Percentiles rank a stretch among this genome's conserved stretches.
Conservation (phyloP, 305 asterid species). For the Caryopteris hybrid region DNA sequence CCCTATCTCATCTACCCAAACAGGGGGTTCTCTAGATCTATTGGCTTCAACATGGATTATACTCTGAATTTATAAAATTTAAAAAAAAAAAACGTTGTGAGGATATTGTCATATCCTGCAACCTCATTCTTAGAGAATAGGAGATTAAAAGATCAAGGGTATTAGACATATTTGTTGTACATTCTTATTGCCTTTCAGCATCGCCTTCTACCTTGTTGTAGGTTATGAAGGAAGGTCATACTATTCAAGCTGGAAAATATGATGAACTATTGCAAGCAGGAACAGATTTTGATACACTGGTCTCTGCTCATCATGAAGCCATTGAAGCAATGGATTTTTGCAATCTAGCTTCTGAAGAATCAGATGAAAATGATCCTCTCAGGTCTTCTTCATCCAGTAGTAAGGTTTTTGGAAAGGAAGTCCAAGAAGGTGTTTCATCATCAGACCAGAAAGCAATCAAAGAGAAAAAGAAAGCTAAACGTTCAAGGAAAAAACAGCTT, state of each 20-base stretch:
- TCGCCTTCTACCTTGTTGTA: constrained; percentile 23
- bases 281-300: constrained; percentile 83
- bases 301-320: constrained; percentile 96
- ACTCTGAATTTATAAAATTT: not conserved
- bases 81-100: no score
- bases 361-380: constrained; percentile 53
- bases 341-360: constrained; percentile 54
- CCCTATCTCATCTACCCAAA: not conserved
- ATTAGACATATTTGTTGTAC: not conserved
- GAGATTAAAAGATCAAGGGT: not conserved
- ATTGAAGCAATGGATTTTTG: constrained; percentile 92
- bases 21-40: not conserved
- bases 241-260: constrained; percentile 92
- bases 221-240: constrained; percentile 89
- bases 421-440: constrained; percentile 56
- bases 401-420: constrained; percentile 57
- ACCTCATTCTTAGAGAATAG: not conserved
- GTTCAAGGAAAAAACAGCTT: constrained; percentile 84
- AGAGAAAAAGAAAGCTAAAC: constrained; percentile 89
- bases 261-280: constrained; percentile 96
- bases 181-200: constrained; percentile 8
- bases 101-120: not conserved
- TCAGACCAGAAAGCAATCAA: constrained; percentile 68
- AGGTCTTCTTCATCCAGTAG: no score
- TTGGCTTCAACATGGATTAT: not conserved